phyloP scores from a whole-genome alignment of 371 early-diverging fungal genomes.

The Capillidium rhysosporum region DNA sequence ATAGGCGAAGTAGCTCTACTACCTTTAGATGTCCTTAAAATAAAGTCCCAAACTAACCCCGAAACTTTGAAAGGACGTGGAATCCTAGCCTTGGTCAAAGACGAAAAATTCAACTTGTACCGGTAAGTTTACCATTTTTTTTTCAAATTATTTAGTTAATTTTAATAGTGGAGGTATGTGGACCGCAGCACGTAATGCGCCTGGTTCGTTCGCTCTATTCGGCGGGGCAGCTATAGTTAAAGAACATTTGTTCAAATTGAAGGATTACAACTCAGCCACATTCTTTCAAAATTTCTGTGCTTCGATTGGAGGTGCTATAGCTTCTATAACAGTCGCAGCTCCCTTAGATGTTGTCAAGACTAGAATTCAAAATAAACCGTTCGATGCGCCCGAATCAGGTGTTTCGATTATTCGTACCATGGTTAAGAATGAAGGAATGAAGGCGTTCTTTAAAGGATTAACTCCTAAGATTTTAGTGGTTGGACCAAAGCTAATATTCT shows the following conservation, averaged over 20 bases:
- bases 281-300: slow-evolving; percentile 93
- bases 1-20: slow-evolving; percentile 91
- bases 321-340: slow-evolving; percentile 85
- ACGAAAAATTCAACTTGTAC: slow-evolving; percentile 87
- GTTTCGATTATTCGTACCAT: slow-evolving; percentile 64
- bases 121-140: slow-evolving; percentile 20
- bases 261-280: slow-evolving; percentile 84
- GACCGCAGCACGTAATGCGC: slow-evolving; percentile 97
- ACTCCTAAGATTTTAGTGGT: slow-evolving; percentile 89
- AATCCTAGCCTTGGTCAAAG: slow-evolving; percentile 51
- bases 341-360: slow-evolving; percentile 96
- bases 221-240: slow-evolving; percentile 90
- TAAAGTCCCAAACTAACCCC: slow-evolving; percentile 91
- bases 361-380: slow-evolving; percentile 87
- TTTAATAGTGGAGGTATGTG: slow-evolving; percentile 80
- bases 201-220: slow-evolving; percentile 92
- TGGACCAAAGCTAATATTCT: slow-evolving; percentile 94
- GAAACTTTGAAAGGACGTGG: slow-evolving; percentile 72
- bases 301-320: slow-evolving; percentile 88
- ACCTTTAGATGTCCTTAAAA: slow-evolving; percentile 92
- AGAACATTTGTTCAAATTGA: slow-evolving; percentile 69
- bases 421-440: slow-evolving; percentile 77
- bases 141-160: background rate
- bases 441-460: slow-evolving; percentile 94
- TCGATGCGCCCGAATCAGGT: slow-evolving; percentile 76